Evolutionary conservation across 306 rosid species (phyloP), one percentile per base, ranked within the genome.

Genomic region (Lupinus albus): DNA sequence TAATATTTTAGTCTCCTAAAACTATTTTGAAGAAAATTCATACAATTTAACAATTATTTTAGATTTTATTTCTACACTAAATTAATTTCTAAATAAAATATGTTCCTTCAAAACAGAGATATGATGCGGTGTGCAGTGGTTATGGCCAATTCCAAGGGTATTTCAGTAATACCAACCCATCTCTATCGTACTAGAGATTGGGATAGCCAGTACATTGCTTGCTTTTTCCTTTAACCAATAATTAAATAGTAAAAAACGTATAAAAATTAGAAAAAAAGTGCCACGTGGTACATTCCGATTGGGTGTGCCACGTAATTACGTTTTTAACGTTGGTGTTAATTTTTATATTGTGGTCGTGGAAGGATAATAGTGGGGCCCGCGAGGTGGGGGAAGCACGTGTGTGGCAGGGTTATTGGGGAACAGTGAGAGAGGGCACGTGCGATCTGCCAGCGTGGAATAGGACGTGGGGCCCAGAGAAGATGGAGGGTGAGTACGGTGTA

Each of bases 371-470:
- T 52, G 80, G 84, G 74, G 18, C 47, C 76, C 49, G 30, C 0
- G 0, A 20, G 11, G 20, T 11, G 45, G 30, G 13, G 9, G 4
- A 28, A 30, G 61, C 86, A 84, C 81, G 77, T 83, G 89, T 76
- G 83, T 79, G 84, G 57, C 77, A 64, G 71, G 84, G 76, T 51
- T 11, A 70, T 66, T 25, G 57, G 53, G 78, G 58, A 67, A 56
- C 76, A 78, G 70, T 64, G 64, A 32, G 6, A 32, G 39, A n/a
- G 61, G 81, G 68, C 86, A 84, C 88, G 92, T 81, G 91, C 67
- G 83, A 79, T 6, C 8, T 66, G 80, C 89, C 92, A 81, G 81
- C 85, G 76, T 87, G 87, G 89, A 55, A 36, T 0, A 3, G 7
- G n/a, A 13, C 2, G 61, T 67, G n/a, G 76, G 82, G 78, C 80